Conservation (phyloP, 345 rosid species). For the Trapa bicornis region DNA sequence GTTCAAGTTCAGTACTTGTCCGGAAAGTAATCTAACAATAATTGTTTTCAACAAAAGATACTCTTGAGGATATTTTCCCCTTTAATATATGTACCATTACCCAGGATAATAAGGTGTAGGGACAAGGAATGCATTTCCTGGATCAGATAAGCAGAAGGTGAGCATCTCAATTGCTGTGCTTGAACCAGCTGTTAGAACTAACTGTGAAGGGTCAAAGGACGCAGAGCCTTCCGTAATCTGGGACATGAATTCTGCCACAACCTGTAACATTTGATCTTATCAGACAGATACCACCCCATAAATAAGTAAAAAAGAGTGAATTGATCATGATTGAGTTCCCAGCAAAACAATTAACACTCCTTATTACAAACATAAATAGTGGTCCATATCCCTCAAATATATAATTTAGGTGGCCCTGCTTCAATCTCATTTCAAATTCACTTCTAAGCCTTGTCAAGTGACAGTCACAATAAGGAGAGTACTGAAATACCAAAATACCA, state of each 20-base stretch:
- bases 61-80: conserved; percentile 1
- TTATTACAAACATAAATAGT: no score
- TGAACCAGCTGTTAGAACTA: conserved; percentile 59
- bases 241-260: conserved; percentile 68
- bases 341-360: not conserved
- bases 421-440: no score
- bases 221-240: conserved; percentile 37
- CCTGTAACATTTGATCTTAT: conserved; percentile 29
- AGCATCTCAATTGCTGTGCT: conserved; percentile 70
- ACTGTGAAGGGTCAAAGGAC: conserved; percentile 51
- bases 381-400: no score
- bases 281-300: not conserved
- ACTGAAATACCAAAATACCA: not conserved
- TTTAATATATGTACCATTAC: conserved; percentile 20
- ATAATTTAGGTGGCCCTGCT: no score
- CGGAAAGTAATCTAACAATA: not conserved
- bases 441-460: not conserved
- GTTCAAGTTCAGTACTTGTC: conserved; percentile 1
- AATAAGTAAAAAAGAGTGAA: not conserved
- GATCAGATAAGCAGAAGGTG: conserved; percentile 80
- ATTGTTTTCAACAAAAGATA: not conserved
- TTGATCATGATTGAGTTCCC: not conserved
- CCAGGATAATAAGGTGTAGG: conserved; percentile 77
- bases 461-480: not conserved
- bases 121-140: conserved; percentile 86